These are phyloP conservation scores for Cochlearia excelsa DNA, from an alignment of 345 rosid genomes.

Conservation along the genomic window DNA sequence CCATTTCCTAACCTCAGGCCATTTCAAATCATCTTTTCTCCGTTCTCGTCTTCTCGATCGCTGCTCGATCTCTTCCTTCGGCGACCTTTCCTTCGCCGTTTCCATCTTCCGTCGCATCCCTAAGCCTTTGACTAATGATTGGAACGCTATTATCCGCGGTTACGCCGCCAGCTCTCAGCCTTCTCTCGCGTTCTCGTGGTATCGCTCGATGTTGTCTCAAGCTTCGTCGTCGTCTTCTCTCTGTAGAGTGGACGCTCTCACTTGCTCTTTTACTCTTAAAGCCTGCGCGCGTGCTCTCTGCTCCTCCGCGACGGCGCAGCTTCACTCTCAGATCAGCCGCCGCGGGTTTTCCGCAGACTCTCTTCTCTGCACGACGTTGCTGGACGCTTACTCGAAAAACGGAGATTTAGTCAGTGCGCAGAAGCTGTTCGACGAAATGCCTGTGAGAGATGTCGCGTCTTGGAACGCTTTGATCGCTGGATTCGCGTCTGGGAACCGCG, in stretches of 20 bases:
- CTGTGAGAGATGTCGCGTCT: conserved; percentile 60
- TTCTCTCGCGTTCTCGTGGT: conserved; percentile 53
- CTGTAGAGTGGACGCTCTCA: conserved; percentile 63
- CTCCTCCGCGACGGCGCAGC: conserved; percentile 44
- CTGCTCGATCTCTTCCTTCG: conserved; percentile 56
- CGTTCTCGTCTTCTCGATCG: conserved; percentile 79
- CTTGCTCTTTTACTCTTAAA: conserved; percentile 74
- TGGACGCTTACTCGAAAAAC: conserved; percentile 63
- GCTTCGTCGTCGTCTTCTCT: conserved; percentile 27
- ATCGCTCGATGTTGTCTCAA: conserved; percentile 45
- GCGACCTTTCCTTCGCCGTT: conserved; percentile 56
- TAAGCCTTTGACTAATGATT: conserved; percentile 70
- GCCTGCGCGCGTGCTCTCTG: conserved; percentile 73
- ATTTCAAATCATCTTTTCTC: conserved; percentile 41
- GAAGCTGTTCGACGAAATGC: conserved; percentile 76
- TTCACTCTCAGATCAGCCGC: conserved; percentile 53
- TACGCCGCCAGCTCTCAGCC: conserved; percentile 55
- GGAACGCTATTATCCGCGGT: conserved; percentile 86
- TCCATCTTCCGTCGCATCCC: conserved; percentile 45
- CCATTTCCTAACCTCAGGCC: conserved; percentile 55
- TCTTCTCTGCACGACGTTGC: conserved; percentile 68
- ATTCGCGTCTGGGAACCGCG: conserved; percentile 58
- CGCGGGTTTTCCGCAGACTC: conserved; percentile 64
- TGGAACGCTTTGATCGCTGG: conserved; percentile 89
- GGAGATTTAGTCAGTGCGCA: conserved; percentile 50